These are phyloP conservation scores for Colletotrichum gigasporum DNA, from an alignment of 2,329 filamentous ascomycete genomes.

Conservation along the genomic window DNA sequence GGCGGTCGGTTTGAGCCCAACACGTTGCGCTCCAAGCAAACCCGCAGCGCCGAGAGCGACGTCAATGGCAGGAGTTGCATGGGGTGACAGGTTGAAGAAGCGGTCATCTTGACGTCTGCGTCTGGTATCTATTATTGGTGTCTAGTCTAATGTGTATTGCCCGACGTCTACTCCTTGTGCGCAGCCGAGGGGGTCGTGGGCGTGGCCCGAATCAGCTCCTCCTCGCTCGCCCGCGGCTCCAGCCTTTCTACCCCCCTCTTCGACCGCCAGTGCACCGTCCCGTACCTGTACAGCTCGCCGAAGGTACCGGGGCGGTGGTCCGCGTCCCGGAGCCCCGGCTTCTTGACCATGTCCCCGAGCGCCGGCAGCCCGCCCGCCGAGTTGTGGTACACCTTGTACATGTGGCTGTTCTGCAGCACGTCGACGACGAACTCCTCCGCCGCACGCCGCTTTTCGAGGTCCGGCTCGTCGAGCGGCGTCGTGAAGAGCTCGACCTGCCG, in stretches of 20 bases:
- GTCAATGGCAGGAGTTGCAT: too few relatives aligned
- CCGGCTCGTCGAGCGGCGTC: conserved; percentile 42
- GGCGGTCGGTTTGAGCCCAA: too few relatives aligned
- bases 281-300: conserved; percentile 45
- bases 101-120: too few relatives aligned
- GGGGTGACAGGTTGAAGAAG: too few relatives aligned
- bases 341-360: conserved; percentile 43
- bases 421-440: conserved; percentile 44
- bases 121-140: too few relatives aligned
- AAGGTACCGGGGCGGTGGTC: conserved; percentile 44
- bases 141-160: too few relatives aligned
- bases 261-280: conserved; percentile 45
- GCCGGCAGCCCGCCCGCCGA: conserved; percentile 41
- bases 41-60: too few relatives aligned
- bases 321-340: conserved; percentile 37
- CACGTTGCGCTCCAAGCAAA: too few relatives aligned
- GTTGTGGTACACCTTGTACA: conserved; percentile 49
- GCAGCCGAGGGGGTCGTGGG: conserved; percentile 33
- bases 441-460: conserved; percentile 35
- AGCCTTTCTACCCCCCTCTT: conserved; percentile 38
- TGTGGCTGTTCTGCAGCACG: conserved; percentile 44
- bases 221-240: conserved; percentile 33
- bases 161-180: too few relatives aligned
- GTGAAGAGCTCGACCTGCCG: conserved; percentile 43
- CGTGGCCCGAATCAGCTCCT: conserved; percentile 37